These are phyloP conservation scores for Coprinopsis sp. DNA, from an alignment of 768 basidiomycete species.

Conservation along the genomic window DNA sequence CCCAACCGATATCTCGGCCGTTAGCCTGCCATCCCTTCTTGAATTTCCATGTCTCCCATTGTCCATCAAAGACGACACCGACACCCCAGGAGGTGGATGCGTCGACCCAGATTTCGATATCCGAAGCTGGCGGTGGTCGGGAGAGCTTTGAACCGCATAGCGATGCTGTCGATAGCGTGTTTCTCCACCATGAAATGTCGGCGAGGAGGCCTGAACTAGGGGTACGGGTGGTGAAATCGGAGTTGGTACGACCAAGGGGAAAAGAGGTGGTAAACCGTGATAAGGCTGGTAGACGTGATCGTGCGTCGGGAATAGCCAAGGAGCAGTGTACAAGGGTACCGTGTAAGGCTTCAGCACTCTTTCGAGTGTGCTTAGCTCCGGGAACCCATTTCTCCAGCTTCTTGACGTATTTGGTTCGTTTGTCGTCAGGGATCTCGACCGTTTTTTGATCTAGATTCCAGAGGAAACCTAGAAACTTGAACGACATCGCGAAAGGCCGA, in stretches of 20 bases:
- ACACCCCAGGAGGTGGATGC: constrained; percentile 37
- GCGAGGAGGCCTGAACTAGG: constrained; percentile 16
- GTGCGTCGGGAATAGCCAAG: constrained; percentile 24
- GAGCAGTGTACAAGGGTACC: constrained; percentile 35
- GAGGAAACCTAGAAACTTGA: constrained; percentile 34
- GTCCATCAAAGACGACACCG: constrained; percentile 22
- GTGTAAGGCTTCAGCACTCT: constrained; percentile 22
- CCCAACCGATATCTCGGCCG: constrained; percentile 22
- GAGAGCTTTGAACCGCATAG: constrained; percentile 12
- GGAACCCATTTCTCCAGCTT: constrained; percentile 17
- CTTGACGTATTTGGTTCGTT: constrained; percentile 24
- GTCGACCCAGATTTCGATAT: constrained; percentile 27
- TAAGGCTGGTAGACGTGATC: constrained; percentile 23
- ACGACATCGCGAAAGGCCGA: constrained; percentile 19
- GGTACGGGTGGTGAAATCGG: constrained; percentile 11
- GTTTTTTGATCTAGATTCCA: constrained; percentile 28
- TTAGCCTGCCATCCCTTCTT: constrained; percentile 9
- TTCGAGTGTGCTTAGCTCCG: constrained; percentile 7
- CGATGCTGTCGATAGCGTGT: not conserved
- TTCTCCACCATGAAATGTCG: constrained; percentile 32
- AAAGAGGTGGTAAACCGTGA: constrained; percentile 25
- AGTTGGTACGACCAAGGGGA: not conserved
- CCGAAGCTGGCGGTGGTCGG: not conserved
- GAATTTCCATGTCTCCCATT: constrained; percentile 26
- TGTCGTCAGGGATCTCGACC: constrained; percentile 27